phyloP scores from a whole-genome alignment of 169 alveolate species.

The Plasmodium fragile region DNA sequence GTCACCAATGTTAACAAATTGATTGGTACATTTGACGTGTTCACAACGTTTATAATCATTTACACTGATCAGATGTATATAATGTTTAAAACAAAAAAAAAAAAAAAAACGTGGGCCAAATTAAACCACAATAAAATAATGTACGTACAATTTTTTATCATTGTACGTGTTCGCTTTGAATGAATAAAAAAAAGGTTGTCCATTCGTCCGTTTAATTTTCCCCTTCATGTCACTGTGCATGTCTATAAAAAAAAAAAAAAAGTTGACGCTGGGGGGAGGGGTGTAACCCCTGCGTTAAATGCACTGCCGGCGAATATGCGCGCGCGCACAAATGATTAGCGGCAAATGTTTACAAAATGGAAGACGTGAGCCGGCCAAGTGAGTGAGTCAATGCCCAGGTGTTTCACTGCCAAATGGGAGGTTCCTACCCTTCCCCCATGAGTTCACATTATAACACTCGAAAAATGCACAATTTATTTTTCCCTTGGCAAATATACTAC shows the following conservation, averaged over 20 bases:
- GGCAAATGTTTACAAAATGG: background rate
- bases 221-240: conserved; percentile 22
- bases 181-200: conserved; percentile 6
- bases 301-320: background rate
- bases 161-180: conserved; percentile 1
- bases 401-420: background rate
- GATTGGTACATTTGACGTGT: background rate
- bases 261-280: background rate
- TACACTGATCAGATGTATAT: background rate
- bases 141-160: background rate
- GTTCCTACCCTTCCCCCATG: background rate
- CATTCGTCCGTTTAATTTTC: conserved; percentile 1
- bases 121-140: conserved; percentile 1
- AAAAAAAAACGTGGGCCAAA: conserved; percentile 1
- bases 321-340: background rate
- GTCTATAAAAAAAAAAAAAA: background rate
- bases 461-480: background rate
- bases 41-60: background rate
- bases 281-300: background rate
- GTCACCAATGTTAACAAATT: background rate
- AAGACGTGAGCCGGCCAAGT: background rate
- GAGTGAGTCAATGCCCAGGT: background rate
- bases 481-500: background rate
- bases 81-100: conserved; percentile 24
- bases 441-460: background rate